A percentile compares a stretch with the other conserved stretches of the same genome.
These are phyloP conservation scores for Sporodiniella umbellata DNA, from an alignment of 371 early-diverging fungal species.

Conservation along the genomic window DNA sequence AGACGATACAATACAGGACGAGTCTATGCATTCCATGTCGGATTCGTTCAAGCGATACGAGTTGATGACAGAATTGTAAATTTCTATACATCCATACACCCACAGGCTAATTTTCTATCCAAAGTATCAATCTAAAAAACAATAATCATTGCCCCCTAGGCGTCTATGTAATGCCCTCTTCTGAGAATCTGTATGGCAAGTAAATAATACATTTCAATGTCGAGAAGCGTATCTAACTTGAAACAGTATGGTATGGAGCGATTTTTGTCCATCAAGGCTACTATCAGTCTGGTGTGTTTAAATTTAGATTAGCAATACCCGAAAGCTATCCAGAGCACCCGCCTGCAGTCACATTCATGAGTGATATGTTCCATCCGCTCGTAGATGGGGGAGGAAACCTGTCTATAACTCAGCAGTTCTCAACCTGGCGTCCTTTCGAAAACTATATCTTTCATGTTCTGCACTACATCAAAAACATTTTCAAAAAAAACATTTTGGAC, in stretches of 20 bases:
- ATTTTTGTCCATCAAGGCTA: conserved; percentile 86
- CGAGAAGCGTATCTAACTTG: neutral
- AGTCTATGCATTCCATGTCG: conserved; percentile 6
- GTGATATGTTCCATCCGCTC: conserved; percentile 95
- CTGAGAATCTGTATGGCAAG: conserved; percentile 70
- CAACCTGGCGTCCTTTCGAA: conserved; percentile 80
- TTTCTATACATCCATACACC: neutral
- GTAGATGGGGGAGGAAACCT: conserved; percentile 73
- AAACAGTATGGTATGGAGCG: conserved; percentile 86
- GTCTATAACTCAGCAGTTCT: conserved; percentile 73
- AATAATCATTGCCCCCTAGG: conserved; percentile 81
- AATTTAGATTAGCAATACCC: conserved; percentile 90
- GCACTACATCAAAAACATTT: conserved; percentile 81
- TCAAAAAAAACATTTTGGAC: conserved; percentile 73
- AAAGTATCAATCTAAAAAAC: conserved; percentile 76
- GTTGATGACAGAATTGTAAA: conserved; percentile 52
- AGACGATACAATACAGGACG: conserved; percentile 11
- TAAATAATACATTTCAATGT: no score
- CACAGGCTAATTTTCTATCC: neutral
- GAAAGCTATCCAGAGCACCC: conserved; percentile 80
- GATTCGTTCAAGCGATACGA: conserved; percentile 44
- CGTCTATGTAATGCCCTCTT: conserved; percentile 84
- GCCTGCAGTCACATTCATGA: conserved; percentile 84
- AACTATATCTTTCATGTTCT: conserved; percentile 83
- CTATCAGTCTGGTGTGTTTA: conserved; percentile 93